Evolutionary conservation across 148 eudicot genomes (phyloP), one percentile per base, ranked within the genome.

Genomic region (Fagopyrum homotropicum): DNA sequence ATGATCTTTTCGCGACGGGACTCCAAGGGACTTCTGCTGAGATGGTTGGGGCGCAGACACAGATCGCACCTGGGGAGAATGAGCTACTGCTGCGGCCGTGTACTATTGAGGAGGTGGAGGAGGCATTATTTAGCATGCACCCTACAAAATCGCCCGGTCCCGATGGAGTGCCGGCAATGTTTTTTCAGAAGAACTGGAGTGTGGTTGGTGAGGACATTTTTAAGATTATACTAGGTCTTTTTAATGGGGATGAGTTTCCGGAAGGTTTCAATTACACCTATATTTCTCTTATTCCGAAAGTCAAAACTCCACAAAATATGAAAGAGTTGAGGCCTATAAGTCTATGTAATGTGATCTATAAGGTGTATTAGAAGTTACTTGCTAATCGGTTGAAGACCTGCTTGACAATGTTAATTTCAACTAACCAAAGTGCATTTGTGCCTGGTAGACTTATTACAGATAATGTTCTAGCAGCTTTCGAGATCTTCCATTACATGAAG

Each of bases 391-490:
- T 69, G 3, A 69, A 51, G 15, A 16, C 12, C 0, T 51, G 55
- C 12, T 0, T 51, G 55, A 6, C 16, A 44, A 69, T 14, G 15
- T 69, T 3, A 6, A 22, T 69, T 2, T 10, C 49, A 1, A 0
- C 9, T 6, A 1, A 4, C 40, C 72, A 69, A 2, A 15, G 72
- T 15, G 45, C 72, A 12, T 69, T 69, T 29, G 72, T 69, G 1
- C 19, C 17, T 14, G 48, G 47, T 4, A 9, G 45, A 9, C 45
- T 69, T 1, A 69, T 69, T 43, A 69, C 45, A 1, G 72, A 69
- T 69, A 69, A 69, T 69, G 72, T 69, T 5, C 48, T 69, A 0
- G 72, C 46, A 8, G 49, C 49, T 9, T 69, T 69, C n/a, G 72
- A 69, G 40, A 44, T 14, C 9, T 44, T 44, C 2, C 72, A 69